A percentile compares a stretch with the other conserved stretches of the same genome.
phyloP scores from a whole-genome alignment of 2,329 filamentous ascomycete species.

The Teratosphaeria destructans region DNA sequence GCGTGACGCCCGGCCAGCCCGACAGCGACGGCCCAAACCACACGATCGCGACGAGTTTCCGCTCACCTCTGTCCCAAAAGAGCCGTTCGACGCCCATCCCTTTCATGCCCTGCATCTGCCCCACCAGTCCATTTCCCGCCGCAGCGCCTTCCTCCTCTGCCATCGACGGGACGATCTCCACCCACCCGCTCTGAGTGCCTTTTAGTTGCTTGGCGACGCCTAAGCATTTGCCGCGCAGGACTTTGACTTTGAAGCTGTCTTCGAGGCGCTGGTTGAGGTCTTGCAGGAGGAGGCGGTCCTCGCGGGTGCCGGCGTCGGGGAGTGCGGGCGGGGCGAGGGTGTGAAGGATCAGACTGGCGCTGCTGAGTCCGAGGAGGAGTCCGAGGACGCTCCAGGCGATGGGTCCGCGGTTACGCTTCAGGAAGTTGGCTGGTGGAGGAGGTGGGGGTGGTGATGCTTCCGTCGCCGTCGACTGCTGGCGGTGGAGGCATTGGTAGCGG shows the following conservation, averaged over 20 bases:
- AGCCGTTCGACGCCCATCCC: slow-evolving; percentile 45
- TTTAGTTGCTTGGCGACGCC: slow-evolving; percentile 23
- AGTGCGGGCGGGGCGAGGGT: slow-evolving; percentile 36
- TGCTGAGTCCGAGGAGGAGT: slow-evolving; percentile 31
- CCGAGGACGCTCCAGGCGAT: slow-evolving; percentile 25
- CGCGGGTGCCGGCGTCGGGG: slow-evolving; percentile 28
- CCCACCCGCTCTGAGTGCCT: slow-evolving; percentile 21
- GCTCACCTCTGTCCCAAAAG: slow-evolving; percentile 51
- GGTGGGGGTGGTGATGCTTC: slow-evolving; percentile 1
- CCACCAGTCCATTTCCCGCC: slow-evolving; percentile 12
- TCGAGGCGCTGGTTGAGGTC: slow-evolving; percentile 35
- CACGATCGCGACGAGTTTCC: slow-evolving; percentile 52
- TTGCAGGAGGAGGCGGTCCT: slow-evolving; percentile 33
- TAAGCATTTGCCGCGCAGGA: slow-evolving; percentile 34
- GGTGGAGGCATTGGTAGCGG: slow-evolving; percentile 14
- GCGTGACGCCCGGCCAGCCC: slow-evolving; percentile 62
- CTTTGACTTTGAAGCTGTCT: slow-evolving; percentile 39
- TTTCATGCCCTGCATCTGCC: slow-evolving; percentile 26
- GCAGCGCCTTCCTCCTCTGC: slow-evolving; percentile 5
- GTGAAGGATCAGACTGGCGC: slow-evolving; percentile 31
- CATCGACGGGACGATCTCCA: slow-evolving; percentile 17
- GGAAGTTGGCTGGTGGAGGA: slow-evolving; percentile 5
- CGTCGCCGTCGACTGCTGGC: slow-evolving; percentile 1
- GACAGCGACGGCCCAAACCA: slow-evolving; percentile 54
- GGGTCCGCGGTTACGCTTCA: slow-evolving; percentile 9